Evolutionary conservation across 768 basidiomycete species (phyloP), one percentile per base, ranked within the genome.

Genomic region (Lactarius akahatsu): DNA sequence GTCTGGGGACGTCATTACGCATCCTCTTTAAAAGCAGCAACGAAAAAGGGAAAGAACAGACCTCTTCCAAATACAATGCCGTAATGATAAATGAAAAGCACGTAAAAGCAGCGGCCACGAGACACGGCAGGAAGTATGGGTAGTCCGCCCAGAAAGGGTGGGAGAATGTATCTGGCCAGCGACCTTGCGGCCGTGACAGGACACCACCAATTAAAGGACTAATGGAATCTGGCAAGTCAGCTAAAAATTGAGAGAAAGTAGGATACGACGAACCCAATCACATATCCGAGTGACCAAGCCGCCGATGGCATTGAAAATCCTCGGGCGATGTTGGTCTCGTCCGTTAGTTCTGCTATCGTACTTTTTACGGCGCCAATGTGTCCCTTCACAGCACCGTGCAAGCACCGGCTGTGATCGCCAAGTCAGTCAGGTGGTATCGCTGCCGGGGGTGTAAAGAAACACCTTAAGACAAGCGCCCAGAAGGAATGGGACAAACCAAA

Each of bases 121-220:
- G 59, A 43, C 71, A 73, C 32, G 72, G 72, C 45, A 73, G 61
- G 50, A 73, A 70, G 56, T 73, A 73, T 7, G 72, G 72, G 55
- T 70, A 63, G n/a, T 65, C 62, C 20, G 57, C 52, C 72, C 72
- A 73, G 45, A 73, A 72, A n/a, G 18, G n/a, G 34, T 43, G 43
- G 18, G 62, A 63, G 54, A 73, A 73, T 28, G 64, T 43, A 1
- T 40, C 15, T 4, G 66, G 66, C 52, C 70, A 69, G 15, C 62
- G 63, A 40, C 70, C 71, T n/a, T 69, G 63, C 15, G 72, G 72
- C 40, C 67, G 69, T 32, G 71, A 71, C 26, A 73, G 30, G 45
- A 63, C 30, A 8, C 72, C 72, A 8, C 72, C 72, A 5, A 71
- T 28, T 13, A 72, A 56, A 3, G 71, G 68, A 20, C 59, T 60